phyloP scores from a whole-genome alignment of 2,329 filamentous ascomycete genomes.

The Penicillium crustosum region DNA sequence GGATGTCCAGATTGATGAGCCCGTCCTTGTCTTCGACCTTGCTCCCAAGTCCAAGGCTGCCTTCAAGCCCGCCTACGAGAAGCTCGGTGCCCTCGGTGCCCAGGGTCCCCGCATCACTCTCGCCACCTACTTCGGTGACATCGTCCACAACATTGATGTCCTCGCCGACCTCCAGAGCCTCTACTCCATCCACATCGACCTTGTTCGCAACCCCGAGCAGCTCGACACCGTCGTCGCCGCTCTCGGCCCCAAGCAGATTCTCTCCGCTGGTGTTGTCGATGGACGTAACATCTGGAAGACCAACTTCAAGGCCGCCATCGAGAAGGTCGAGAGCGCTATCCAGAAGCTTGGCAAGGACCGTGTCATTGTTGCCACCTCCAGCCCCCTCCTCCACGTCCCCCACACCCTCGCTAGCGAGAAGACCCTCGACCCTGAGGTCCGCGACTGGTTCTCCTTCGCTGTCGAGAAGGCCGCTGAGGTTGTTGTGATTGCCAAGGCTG shows the following conservation, averaged over 20 bases:
- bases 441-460: constrained; percentile 98
- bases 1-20: constrained; percentile 98
- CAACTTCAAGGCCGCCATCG: constrained; percentile 94
- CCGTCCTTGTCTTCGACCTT: constrained; percentile 92
- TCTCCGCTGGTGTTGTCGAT: constrained; percentile 95
- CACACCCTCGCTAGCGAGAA: constrained; percentile 98
- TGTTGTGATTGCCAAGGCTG: constrained; percentile 91
- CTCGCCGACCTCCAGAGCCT: constrained; percentile 70
- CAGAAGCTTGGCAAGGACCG: constrained; percentile 97
- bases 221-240: constrained; percentile 79
- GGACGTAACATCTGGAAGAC: constrained; percentile 99
- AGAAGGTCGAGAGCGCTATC: constrained; percentile 82
- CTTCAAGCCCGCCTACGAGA: constrained; percentile 97
- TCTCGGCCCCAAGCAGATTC: constrained; percentile 82
- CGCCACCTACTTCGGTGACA: constrained; percentile 98
- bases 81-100: constrained; percentile 68
- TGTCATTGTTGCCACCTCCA: constrained; percentile 94
- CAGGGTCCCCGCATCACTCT: constrained; percentile 85
- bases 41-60: constrained; percentile 86
- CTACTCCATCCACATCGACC: constrained; percentile 88
- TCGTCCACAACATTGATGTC: constrained; percentile 97
- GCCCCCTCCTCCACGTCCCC: constrained; percentile 95
- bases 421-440: constrained; percentile 90
- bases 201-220: constrained; percentile 98
- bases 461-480: constrained; percentile 91